phyloP scores from a whole-genome alignment of 1,139 yeast species.

The Nakaseomyces delphensis region DNA sequence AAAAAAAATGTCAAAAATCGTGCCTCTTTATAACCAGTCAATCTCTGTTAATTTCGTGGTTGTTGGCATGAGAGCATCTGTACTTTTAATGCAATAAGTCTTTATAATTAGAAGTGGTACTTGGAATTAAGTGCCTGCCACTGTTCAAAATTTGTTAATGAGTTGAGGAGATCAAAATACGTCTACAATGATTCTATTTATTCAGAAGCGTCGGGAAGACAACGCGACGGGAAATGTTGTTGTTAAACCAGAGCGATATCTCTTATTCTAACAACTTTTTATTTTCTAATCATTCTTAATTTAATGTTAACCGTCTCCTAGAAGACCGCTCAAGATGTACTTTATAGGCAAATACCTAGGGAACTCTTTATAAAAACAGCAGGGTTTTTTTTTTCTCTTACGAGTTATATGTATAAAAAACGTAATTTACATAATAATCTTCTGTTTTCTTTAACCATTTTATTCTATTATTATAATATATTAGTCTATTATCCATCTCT shows the following conservation, averaged over 20 bases:
- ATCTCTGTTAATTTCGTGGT: too few species aligned
- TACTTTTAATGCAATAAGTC: too few species aligned
- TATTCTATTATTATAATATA: background rate
- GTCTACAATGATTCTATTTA: background rate
- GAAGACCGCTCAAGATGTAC: too few species aligned
- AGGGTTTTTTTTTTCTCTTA: background rate
- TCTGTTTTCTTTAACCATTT: background rate
- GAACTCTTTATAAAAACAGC: too few species aligned
- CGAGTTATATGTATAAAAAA: background rate
- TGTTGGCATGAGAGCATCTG: too few species aligned
- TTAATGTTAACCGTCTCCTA: too few species aligned
- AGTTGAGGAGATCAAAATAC: conserved; percentile 1
- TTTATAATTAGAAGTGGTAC: too few species aligned
- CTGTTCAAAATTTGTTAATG: background rate
- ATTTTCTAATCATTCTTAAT: too few species aligned
- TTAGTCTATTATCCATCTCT: conserved; percentile 2
- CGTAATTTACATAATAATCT: background rate
- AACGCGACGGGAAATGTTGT: background rate
- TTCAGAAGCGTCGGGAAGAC: background rate
- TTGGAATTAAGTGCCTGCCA: background rate
- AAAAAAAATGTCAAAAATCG: too few species aligned
- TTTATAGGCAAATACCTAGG: too few species aligned
- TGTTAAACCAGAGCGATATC: too few species aligned
- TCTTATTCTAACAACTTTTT: background rate
- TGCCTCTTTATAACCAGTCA: too few species aligned